phyloP scores from a whole-genome alignment of 2,329 filamentous ascomycete genomes.

The Xylaria arbuscula region DNA sequence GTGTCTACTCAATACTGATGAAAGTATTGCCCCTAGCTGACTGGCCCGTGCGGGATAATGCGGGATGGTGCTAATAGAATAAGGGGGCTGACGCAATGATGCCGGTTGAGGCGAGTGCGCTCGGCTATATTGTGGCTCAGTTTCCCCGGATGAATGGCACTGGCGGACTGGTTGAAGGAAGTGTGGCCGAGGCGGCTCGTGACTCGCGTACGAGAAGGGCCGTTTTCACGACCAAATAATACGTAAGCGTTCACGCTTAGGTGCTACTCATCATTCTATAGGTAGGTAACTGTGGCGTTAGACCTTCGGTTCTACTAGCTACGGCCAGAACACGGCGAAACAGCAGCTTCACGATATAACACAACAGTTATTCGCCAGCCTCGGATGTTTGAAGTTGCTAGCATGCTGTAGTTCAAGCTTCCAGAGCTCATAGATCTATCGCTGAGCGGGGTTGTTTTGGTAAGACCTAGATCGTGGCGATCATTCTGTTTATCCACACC shows the following conservation, averaged over 20 bases:
- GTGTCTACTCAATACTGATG: no score
- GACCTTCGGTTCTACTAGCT: constrained; percentile 4
- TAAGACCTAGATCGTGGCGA: constrained; percentile 22
- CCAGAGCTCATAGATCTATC: constrained; percentile 25
- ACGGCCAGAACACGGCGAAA: constrained; percentile 24
- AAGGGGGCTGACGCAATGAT: constrained; percentile 20
- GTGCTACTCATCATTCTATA: not conserved
- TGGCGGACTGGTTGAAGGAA: no score
- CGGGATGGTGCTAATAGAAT: constrained; percentile 6
- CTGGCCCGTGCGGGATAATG: constrained; percentile 2
- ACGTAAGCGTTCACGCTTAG: not conserved
- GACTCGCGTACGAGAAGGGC: constrained; percentile 24
- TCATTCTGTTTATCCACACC: constrained; percentile 24
- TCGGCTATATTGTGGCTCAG: constrained; percentile 33
- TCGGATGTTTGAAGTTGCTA: not conserved
- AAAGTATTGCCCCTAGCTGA: not conserved
- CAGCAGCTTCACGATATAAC: constrained; percentile 1
- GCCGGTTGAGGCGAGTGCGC: constrained; percentile 22
- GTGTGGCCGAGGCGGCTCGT: constrained; percentile 13
- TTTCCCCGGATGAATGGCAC: constrained; percentile 21
- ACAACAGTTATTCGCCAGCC: constrained; percentile 17
- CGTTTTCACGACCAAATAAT: constrained; percentile 15
- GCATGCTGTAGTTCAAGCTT: constrained; percentile 2
- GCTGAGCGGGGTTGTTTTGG: constrained; percentile 17
- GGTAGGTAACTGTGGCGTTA: constrained; percentile 6